These are phyloP conservation scores for Debaryomyces prosopidis DNA, from an alignment of 805 yeast species.

Conservation along the genomic window DNA sequence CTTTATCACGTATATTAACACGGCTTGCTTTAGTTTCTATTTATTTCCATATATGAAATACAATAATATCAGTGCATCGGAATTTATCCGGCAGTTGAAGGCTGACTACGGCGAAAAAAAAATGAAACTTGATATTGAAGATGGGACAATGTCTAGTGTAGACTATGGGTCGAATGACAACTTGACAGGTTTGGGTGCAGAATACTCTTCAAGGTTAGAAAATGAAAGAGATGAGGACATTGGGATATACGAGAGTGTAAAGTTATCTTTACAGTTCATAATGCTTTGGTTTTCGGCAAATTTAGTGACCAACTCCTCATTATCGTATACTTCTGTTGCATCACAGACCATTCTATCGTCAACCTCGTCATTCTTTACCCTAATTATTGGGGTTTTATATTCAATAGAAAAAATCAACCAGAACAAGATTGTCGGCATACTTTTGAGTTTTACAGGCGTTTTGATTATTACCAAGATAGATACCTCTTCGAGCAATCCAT, in stretches of 20 bases:
- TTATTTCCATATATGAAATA: constrained; percentile 56
- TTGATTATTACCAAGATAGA: constrained; percentile 75
- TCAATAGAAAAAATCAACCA: constrained; percentile 67
- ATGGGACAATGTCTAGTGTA: constrained; percentile 23
- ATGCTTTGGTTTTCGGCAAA: constrained; percentile 90
- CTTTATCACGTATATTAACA: constrained; percentile 87
- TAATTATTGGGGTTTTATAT: constrained; percentile 73
- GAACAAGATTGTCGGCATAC: constrained; percentile 67
- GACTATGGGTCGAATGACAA: constrained; percentile 24
- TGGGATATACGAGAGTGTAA: constrained; percentile 62
- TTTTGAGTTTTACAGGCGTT: constrained; percentile 77
- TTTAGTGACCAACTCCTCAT: constrained; percentile 81
- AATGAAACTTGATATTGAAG: constrained; percentile 9
- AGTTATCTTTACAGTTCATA: constrained; percentile 77
- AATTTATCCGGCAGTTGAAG: constrained; percentile 22
- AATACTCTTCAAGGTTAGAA: not conserved
- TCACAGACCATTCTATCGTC: constrained; percentile 92
- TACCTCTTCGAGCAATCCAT: constrained; percentile 34
- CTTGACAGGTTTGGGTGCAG: constrained; percentile 10
- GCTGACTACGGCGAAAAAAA: constrained; percentile 20
- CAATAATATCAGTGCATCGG: constrained; percentile 21
- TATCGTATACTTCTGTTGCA: constrained; percentile 88
- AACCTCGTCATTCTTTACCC: constrained; percentile 90
- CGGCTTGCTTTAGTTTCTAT: constrained; percentile 80
- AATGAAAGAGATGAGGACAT: constrained; percentile 20